A percentile compares a stretch with the other conserved stretches of the same genome.
These are phyloP conservation scores for Erythrophleum fordii DNA, from an alignment of 306 rosid genomes.

Conservation along the genomic window DNA sequence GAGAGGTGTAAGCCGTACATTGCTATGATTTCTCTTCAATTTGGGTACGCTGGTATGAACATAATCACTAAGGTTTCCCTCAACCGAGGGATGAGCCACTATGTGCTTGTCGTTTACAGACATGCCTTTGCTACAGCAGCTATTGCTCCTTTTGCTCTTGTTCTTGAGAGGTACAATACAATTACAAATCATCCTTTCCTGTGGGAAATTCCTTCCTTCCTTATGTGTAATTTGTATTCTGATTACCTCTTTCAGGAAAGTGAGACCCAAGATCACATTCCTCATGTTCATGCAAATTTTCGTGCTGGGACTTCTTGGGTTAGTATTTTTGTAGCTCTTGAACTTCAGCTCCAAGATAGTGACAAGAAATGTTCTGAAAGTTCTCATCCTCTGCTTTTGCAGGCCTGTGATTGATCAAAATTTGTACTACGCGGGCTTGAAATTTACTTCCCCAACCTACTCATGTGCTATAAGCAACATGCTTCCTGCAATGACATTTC, in stretches of 20 bases:
- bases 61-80: slow-evolving; percentile 86
- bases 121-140: slow-evolving; percentile 90
- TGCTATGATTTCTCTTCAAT: slow-evolving; percentile 85
- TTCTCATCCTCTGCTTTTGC: slow-evolving; percentile 12
- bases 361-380: too few species aligned
- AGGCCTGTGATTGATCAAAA: slow-evolving; percentile 97
- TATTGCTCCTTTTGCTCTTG: slow-evolving; percentile 91
- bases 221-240: slow-evolving; percentile 17
- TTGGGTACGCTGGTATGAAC: slow-evolving; percentile 96
- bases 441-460: slow-evolving; percentile 85
- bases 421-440: slow-evolving; percentile 82
- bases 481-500: slow-evolving; percentile 92
- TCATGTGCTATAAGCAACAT: slow-evolving; percentile 90
- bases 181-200: background rate
- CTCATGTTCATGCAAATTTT: slow-evolving; percentile 72
- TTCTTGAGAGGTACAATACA: slow-evolving; percentile 82
- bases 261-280: slow-evolving; percentile 82
- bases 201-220: background rate
- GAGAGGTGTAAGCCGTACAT: slow-evolving; percentile 80
- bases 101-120: slow-evolving; percentile 85
- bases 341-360: background rate
- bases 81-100: slow-evolving; percentile 92
- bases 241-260: slow-evolving; percentile 56
- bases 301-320: slow-evolving; percentile 91
- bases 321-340: slow-evolving; percentile 29